phyloP scores from a whole-genome alignment of 2,329 filamentous ascomycete genomes.

The Byssothecium circinans region DNA sequence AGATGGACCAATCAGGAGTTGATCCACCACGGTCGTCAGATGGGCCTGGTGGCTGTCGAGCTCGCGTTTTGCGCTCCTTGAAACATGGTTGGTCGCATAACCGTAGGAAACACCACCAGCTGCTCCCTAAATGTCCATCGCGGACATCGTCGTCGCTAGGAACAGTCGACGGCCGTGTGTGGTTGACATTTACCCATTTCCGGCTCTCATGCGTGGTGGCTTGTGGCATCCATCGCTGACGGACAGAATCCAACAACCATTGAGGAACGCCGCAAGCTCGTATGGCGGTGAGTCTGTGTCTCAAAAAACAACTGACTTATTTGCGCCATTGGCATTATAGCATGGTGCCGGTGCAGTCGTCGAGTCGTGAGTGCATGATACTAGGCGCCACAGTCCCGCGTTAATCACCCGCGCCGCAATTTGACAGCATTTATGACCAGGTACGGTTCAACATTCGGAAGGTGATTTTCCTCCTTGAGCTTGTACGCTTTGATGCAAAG shows the following conservation, averaged over 20 bases:
- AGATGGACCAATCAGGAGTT: slow-evolving; percentile 1
- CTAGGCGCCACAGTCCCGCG: neutral
- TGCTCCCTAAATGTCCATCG: neutral
- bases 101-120: slow-evolving; percentile 8
- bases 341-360: no score
- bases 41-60: slow-evolving; percentile 2
- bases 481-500: neutral
- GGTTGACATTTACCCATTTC: slow-evolving; percentile 2
- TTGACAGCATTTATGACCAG: neutral
- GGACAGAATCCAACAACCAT: neutral
- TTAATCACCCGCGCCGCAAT: neutral
- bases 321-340: no score
- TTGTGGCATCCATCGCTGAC: no score
- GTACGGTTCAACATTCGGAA: neutral
- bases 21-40: slow-evolving; percentile 7
- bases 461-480: no score
- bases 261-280: no score
- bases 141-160: neutral
- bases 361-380: no score
- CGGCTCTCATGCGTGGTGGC: slow-evolving; percentile 4
- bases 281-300: no score
- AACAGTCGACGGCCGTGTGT: neutral
- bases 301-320: no score
- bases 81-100: slow-evolving; percentile 34
- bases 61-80: slow-evolving; percentile 13